Conservation (phyloP, 257 asterid genomes). For the Forsythia suspensa region DNA sequence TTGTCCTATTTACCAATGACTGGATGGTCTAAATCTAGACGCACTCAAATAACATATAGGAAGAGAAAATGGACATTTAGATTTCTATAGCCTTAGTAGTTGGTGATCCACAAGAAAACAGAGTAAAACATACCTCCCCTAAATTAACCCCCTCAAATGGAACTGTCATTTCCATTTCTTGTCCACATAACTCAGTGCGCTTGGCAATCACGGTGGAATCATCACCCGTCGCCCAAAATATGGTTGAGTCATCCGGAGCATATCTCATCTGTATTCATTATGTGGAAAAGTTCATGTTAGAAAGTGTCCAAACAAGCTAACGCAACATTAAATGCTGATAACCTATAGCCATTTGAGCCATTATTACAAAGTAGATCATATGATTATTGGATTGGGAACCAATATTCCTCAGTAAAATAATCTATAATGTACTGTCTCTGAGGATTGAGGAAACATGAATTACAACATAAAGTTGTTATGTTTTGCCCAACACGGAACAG, state of each 20-base stretch:
- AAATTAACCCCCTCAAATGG: conserved; percentile 82
- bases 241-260: conserved; percentile 81
- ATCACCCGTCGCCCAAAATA: conserved; percentile 88
- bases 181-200: conserved; percentile 73
- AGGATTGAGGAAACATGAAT: neutral
- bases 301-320: neutral
- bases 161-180: conserved; percentile 81
- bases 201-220: conserved; percentile 63
- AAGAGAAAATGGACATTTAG: neutral
- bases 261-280: conserved; percentile 68
- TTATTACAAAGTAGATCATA: neutral
- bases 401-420: neutral
- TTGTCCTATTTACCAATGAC: neutral
- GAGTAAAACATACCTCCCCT: conserved; percentile 72
- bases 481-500: neutral
- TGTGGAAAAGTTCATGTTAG: conserved; percentile 6
- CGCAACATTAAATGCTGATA: neutral
- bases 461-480: neutral
- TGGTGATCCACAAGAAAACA: neutral
- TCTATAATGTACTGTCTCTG: neutral
- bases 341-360: neutral
- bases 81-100: neutral
- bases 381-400: neutral
- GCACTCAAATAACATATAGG: neutral
- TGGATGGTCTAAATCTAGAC: neutral